Evolutionary conservation across 1,284 basidiomycete genomes (phyloP), one percentile per base, ranked within the genome.

Genomic region (Moesziomyces sp.): DNA sequence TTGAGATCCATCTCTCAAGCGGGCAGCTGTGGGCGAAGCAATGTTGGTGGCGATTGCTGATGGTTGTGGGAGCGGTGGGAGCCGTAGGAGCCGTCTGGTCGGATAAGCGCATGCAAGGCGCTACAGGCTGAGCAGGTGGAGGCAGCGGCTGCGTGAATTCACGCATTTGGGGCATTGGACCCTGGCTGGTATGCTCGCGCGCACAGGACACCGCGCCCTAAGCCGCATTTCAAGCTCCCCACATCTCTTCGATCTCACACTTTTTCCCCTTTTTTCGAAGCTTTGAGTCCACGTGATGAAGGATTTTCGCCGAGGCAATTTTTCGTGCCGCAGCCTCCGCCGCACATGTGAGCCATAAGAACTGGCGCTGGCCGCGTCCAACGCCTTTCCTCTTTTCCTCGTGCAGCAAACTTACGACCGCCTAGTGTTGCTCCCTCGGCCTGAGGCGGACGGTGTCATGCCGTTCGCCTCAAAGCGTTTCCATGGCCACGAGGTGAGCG

Each of bases 381-480:
- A 30, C 19, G n/a, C 19, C 60, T 72, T 70, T 46, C 70, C 67
- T 73, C 70, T 60, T 53, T 51, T 73, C 70, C 64, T 67, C 50
- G 70, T 73, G 70, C 70, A 73, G 70, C 70, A 73, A 73, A 73
- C 70, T 63, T 58, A 21, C 53, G 70, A 63, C 70, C 64, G 59
- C 64, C 70, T 73, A 66, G 70, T 73, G 70, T 73, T 73, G 70
- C 70, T 73, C 70, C 70, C 70, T 73, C 70, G 64, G 64, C 70
- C 62, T 61, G 56, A 49, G 55, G 52, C 18, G 24, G 24, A 35
- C 42, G 35, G 35, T 6, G 8, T 4, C 11, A 13, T 18, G 42
- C 23, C 57, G 58, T 69, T 69, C 46, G 21, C 9, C 34, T 42
- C 40, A 43, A 23, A 16, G 64, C 70, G 45, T 60, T 73, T 64